phyloP scores from a whole-genome alignment of 192 early-diverging fungal species.

The Dissophora ornata region DNA sequence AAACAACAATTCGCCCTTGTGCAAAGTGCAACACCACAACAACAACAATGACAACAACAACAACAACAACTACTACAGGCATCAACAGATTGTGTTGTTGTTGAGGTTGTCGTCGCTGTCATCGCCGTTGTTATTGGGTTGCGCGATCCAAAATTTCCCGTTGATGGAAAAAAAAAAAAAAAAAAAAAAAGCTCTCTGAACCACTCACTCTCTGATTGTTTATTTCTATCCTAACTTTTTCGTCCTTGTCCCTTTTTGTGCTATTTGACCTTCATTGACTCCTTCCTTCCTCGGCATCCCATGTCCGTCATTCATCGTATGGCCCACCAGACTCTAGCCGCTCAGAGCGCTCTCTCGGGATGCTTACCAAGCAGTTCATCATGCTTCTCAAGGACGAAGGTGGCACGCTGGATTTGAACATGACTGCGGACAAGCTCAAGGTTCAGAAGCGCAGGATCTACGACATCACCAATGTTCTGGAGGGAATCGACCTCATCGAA shows the following conservation, averaged over 20 bases:
- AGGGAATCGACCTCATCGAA: constrained; percentile 73
- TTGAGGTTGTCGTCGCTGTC: too few species aligned
- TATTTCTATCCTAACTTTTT: constrained; percentile 26
- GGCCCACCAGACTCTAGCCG: constrained; percentile 53
- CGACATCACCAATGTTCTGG: constrained; percentile 77
- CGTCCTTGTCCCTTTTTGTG: not conserved
- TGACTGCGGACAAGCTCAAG: constrained; percentile 63
- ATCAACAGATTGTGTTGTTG: too few species aligned
- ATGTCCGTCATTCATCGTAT: not conserved
- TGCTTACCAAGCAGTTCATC: constrained; percentile 73
- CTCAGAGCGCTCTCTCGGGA: constrained; percentile 68
- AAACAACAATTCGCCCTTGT: too few species aligned
- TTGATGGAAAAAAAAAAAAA: constrained; percentile 17
- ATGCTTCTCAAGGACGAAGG: constrained; percentile 57
- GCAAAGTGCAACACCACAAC: constrained; percentile 9
- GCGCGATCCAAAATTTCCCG: constrained; percentile 28
- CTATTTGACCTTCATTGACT: not conserved
- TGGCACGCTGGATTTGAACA: constrained; percentile 70
- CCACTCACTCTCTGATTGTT: constrained; percentile 11
- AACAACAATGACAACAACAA: not conserved
- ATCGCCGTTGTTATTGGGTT: too few species aligned
- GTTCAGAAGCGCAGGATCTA: constrained; percentile 79
- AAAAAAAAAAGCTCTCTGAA: constrained; percentile 14
- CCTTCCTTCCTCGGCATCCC: not conserved
- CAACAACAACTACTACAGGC: too few species aligned